Base-by-base conservation (phyloP, 768 basidiomycete species). In the Suillus sp. region DNA sequence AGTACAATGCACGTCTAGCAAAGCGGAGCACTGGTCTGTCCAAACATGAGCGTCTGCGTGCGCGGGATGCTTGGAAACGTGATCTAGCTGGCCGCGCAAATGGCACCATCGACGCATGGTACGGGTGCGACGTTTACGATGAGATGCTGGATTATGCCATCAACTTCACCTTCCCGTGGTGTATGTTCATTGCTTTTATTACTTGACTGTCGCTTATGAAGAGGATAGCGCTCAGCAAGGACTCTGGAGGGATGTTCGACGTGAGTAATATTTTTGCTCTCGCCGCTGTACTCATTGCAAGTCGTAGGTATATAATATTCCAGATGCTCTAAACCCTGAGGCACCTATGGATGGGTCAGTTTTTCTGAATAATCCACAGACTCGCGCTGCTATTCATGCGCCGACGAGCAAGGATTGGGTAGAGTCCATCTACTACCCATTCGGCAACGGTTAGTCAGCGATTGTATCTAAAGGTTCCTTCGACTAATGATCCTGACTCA, bases 61-160 rank as follows among this genome's bases (percentile, higher is more conserved):
- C 69, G 56, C 62, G 60, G 64, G 64, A 65, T 64, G 70, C 63
- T 30, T 73, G 74, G 69, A 88, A 85, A 69, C 78, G 84, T 55
- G 80, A 81, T 70, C 74, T 87, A 16, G 75, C 73, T 27, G 75
- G 73, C 30, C 77, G 84, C 37, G 73, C 83, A 1, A 86, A 85
- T 65, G 86, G 81, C 10, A 84, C 83, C 2, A 80, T 88, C 54
- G 82, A 87, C 67, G 72, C 83, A 34, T 85, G 84, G 86, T 89
- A 88, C 53, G 86, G 86, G 6, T 92, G 91, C 73, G 78, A 85
- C 61, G 70, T 91, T 13, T 80, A 84, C 55, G 83, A 86, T 62
- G 84, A 88, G 76, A 82, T 87, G 74, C 68, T 89, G 37, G 90
- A 91, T 73, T 91, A 91, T 66, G 87, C 89, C 18, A 59, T 85